These are phyloP conservation scores for Colletotrichum tabaci DNA, from an alignment of 2,329 filamentous ascomycete species.

Conservation along the genomic window DNA sequence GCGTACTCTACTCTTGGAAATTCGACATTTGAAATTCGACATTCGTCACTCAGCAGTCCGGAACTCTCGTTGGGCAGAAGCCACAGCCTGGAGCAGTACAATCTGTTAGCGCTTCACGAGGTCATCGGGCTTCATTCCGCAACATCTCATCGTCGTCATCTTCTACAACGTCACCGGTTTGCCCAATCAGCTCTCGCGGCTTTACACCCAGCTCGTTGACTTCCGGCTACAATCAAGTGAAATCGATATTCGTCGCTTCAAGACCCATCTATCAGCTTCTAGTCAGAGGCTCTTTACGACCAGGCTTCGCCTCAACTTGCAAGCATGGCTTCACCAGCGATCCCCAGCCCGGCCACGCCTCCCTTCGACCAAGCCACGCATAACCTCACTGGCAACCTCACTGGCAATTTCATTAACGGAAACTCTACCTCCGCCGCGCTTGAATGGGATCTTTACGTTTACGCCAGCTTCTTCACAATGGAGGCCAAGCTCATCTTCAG, in stretches of 20 bases:
- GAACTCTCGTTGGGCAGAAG: not conserved
- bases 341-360: constrained; percentile 27
- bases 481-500: constrained; percentile 70
- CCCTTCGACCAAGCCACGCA: constrained; percentile 50
- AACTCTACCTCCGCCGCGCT: constrained; percentile 50
- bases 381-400: constrained; percentile 45
- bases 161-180: not conserved
- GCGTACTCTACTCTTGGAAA: too few species aligned
- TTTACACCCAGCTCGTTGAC: not conserved
- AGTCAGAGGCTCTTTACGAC: too few species aligned
- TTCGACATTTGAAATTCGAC: not conserved
- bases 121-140: not conserved
- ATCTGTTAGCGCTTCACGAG: not conserved
- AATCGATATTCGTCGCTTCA: not conserved
- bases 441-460: constrained; percentile 58
- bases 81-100: not conserved
- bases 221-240: not conserved
- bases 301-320: not conserved
- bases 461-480: constrained; percentile 46
- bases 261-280: too few species aligned
- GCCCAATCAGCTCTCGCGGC: too few species aligned
- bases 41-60: not conserved
- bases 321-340: constrained; percentile 37
- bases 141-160: not conserved
- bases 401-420: constrained; percentile 44